A percentile compares a stretch with the other conserved stretches of the same genome.
Evolutionary conservation across 495 filamentous ascomycete genomes (phyloP).

Genomic region (Talaromyces borbonicus): DNA sequence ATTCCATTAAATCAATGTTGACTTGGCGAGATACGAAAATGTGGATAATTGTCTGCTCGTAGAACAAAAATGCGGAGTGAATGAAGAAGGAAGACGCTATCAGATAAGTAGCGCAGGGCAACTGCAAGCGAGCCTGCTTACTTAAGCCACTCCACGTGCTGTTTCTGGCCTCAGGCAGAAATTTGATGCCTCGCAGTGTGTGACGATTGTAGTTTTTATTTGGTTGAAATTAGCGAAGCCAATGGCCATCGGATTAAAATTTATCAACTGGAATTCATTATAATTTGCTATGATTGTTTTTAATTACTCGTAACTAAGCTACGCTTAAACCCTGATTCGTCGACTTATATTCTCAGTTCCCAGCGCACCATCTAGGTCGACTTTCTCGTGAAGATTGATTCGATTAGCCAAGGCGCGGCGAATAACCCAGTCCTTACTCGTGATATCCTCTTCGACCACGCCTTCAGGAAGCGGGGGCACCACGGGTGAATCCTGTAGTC

Average conservation of each 20-base stretch:
- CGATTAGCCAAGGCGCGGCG: slow-evolving; percentile 31
- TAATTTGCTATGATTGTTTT: too few relatives aligned
- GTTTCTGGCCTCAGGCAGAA: too few relatives aligned
- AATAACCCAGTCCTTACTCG: slow-evolving; percentile 40
- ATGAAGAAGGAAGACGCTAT: neutral
- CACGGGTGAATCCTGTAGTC: slow-evolving; percentile 25
- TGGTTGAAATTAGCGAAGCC: too few relatives aligned
- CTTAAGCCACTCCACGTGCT: too few relatives aligned
- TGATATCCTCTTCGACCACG: slow-evolving; percentile 30
- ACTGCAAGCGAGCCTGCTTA: neutral
- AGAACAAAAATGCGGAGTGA: neutral
- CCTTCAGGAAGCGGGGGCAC: slow-evolving; percentile 25
- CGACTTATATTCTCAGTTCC: slow-evolving; percentile 34
- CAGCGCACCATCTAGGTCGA: slow-evolving; percentile 7
- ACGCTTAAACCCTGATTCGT: slow-evolving; percentile 24
- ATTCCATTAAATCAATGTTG: neutral
- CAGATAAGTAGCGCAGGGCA: neutral
- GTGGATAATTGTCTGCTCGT: neutral
- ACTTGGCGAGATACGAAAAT: neutral
- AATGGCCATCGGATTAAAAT: too few relatives aligned
- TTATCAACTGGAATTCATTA: too few relatives aligned
- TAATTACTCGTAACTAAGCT: too few relatives aligned
- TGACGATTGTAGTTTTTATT: too few relatives aligned
- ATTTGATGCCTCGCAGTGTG: too few relatives aligned
- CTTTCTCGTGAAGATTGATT: slow-evolving; percentile 18